phyloP scores from a whole-genome alignment of 148 eudicot species.

The Talinum fruticosum region DNA sequence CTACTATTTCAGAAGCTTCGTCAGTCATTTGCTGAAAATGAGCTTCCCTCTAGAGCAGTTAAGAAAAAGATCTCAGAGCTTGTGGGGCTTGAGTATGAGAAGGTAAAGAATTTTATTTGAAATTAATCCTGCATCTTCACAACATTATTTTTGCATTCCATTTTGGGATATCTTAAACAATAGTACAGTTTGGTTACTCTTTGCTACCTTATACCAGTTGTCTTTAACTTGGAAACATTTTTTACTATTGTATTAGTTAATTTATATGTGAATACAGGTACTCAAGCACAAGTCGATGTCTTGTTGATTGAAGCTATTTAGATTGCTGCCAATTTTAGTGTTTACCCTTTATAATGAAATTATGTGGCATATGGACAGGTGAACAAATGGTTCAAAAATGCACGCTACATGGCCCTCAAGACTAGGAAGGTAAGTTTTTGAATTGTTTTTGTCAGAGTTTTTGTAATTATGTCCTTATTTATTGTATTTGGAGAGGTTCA shows the following conservation, averaged over 20 bases:
- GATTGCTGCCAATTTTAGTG: neutral
- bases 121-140: neutral
- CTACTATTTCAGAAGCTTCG: constrained; percentile 82
- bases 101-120: constrained; percentile 43
- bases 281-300: neutral
- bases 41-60: constrained; percentile 68
- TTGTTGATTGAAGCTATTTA: neutral
- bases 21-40: constrained; percentile 75
- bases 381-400: constrained; percentile 95
- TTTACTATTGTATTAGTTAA: neutral
- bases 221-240: neutral
- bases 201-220: neutral
- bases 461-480: neutral
- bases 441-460: neutral
- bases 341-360: neutral
- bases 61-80: constrained; percentile 59
- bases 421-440: constrained; percentile 58
- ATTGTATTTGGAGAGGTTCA: neutral
- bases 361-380: constrained; percentile 47
- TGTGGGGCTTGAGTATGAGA: constrained; percentile 65
- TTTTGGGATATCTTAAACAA: neutral
- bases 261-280: no score
- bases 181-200: neutral
- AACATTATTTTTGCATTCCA: neutral
- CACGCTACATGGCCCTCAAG: constrained; percentile 84